phyloP scores from a whole-genome alignment of 2,329 filamentous ascomycete genomes.

The Fusarium tanahbumbuense region DNA sequence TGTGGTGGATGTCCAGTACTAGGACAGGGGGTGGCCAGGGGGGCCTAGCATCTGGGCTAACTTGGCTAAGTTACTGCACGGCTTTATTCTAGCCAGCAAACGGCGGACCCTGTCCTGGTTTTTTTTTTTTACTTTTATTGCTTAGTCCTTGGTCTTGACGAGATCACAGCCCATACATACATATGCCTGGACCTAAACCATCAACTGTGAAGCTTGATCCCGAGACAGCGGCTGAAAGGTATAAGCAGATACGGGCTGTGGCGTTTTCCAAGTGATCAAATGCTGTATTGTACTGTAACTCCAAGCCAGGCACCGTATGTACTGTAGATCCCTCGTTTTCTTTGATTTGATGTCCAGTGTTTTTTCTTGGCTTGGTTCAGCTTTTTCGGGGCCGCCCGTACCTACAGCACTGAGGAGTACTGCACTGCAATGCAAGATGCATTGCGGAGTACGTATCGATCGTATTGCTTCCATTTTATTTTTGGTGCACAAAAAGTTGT shows the following conservation, averaged over 20 bases:
- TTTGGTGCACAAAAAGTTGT: slow-evolving; percentile 27
- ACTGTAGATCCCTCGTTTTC: slow-evolving; percentile 32
- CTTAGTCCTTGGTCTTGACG: slow-evolving; percentile 23
- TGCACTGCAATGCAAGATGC: background rate
- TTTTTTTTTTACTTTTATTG: background rate
- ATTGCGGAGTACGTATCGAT: slow-evolving; percentile 10
- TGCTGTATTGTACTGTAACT: slow-evolving; percentile 2
- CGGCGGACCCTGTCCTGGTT: slow-evolving; percentile 32
- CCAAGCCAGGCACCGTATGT: slow-evolving; percentile 23
- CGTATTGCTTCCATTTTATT: slow-evolving; percentile 27
- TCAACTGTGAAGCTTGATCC: background rate
- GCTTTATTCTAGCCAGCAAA: slow-evolving; percentile 43
- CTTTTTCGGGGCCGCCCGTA: slow-evolving; percentile 38
- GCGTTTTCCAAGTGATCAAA: slow-evolving; percentile 10
- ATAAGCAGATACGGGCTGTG: slow-evolving; percentile 28
- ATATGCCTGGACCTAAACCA: background rate
- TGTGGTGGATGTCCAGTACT: slow-evolving; percentile 42
- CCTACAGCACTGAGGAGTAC: background rate
- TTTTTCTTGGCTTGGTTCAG: slow-evolving; percentile 33
- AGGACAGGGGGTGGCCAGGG: slow-evolving; percentile 29
- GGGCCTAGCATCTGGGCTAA: slow-evolving; percentile 38
- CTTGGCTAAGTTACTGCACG: slow-evolving; percentile 28
- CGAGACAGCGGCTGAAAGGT: slow-evolving; percentile 6
- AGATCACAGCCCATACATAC: background rate
- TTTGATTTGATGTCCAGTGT: slow-evolving; percentile 35